phyloP scores from a whole-genome alignment of 257 asterid genomes.

The Marsdenia floribunda region DNA sequence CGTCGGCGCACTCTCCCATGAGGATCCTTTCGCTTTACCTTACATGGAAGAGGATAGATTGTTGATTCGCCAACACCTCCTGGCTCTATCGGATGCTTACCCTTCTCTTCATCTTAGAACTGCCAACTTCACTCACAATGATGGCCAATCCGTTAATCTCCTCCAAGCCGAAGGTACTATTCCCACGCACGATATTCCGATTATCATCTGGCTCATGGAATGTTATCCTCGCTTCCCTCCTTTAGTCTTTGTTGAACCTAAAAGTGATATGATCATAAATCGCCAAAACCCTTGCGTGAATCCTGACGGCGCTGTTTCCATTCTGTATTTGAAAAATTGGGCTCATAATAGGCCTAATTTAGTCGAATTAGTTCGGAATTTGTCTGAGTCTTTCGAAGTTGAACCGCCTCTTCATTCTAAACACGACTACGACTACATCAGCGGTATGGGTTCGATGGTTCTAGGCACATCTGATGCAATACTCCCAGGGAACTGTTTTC shows the following conservation, averaged over 20 bases:
- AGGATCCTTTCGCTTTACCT: constrained; percentile 70
- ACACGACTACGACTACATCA: constrained; percentile 23
- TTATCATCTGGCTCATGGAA: constrained; percentile 82
- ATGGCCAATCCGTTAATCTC: constrained; percentile 76
- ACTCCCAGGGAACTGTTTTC: constrained; percentile 55
- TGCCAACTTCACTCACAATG: constrained; percentile 86
- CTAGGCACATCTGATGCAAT: constrained; percentile 42
- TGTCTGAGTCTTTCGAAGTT: constrained; percentile 59
- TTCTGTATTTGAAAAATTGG: constrained; percentile 73
- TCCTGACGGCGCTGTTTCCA: constrained; percentile 75
- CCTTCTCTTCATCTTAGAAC: constrained; percentile 77
- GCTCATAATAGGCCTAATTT: constrained; percentile 70
- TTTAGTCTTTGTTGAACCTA: constrained; percentile 78
- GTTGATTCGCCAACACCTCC: constrained; percentile 72
- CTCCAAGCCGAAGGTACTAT: constrained; percentile 87
- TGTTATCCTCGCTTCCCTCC: constrained; percentile 84
- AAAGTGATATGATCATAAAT: constrained; percentile 79
- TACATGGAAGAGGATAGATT: constrained; percentile 68
- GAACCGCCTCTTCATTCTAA: constrained; percentile 87
- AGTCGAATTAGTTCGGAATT: constrained; percentile 59
- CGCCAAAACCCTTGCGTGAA: constrained; percentile 77
- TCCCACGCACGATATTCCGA: constrained; percentile 85
- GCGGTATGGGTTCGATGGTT: constrained; percentile 13
- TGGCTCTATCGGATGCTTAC: constrained; percentile 47
- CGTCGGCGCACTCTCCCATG: constrained; percentile 62